Base-by-base conservation (phyloP, 2,329 filamentous ascomycete species). In the Fusarium sp. region DNA sequence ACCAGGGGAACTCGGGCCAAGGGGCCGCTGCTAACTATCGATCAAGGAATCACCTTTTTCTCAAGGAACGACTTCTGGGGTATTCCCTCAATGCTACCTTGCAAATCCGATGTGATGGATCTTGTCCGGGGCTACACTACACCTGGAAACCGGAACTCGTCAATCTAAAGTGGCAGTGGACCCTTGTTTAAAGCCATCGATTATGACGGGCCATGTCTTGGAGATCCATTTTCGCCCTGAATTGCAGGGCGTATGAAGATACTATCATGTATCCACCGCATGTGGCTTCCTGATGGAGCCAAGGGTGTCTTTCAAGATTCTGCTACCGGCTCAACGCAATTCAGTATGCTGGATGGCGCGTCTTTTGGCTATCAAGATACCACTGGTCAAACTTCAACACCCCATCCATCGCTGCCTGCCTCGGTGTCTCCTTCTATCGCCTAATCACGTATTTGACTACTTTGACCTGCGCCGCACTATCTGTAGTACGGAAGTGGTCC, bases 281-380 rank as follows among this genome's bases (percentile, higher is more conserved):
- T 43, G 67, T 67, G 66, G 69, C 63, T 65, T 64, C 38, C 56
- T 41, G 53, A 48, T 60, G 54, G 56, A 58, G 60, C 55, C 55
- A 58, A 47, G 30, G 43, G 51, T 62, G 65, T 70, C 71, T 62
- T 48, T 65, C 29, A 55, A 54, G 60, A 48, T 79, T 51, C 80
- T 38, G 40, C 62, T 43, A 27, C 27, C 29, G 30, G 38, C 25
- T 34, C 27, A 29, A n/a, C 34, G 51, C 27, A 13, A 65, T 43
- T 88, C 32, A 74, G 87, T 29, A 72, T 89, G 82, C 83, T 44
- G 43, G 82, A 67, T 67, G 52, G 54, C 52, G 43, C 55, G 49
- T 65, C 53, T 59, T 16, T 58, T 77, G 18, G 9, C n/a, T 32
- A 30, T 40, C 6, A 43, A 22, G 8, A 56, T 47, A 10, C 22